Evolutionary conservation across 139 green algal species (phyloP).

Genomic region (Micractinium sp.): DNA sequence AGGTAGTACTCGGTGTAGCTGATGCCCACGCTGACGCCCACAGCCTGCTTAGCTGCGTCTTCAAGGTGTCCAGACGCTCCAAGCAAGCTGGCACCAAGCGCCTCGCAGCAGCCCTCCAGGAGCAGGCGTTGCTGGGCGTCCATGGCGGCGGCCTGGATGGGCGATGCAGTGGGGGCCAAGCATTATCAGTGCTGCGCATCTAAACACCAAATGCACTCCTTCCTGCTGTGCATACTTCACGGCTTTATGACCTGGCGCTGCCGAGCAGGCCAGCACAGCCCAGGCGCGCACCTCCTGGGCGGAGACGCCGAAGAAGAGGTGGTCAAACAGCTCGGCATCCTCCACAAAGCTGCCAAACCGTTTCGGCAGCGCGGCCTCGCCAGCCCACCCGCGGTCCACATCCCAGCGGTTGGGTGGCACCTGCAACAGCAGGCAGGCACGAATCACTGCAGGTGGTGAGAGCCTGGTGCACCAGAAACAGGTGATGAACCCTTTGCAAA

Average conservation of each 20-base stretch:
- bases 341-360: constrained; percentile 65
- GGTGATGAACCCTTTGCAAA: background rate
- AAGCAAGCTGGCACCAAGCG: background rate
- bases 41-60: background rate
- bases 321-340: constrained; percentile 75
- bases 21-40: constrained; percentile 8
- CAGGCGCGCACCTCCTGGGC: constrained; percentile 53
- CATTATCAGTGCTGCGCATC: background rate
- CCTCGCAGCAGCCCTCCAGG: constrained; percentile 56
- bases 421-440: background rate
- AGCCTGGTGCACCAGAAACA: too few relatives aligned
- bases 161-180: background rate
- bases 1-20: constrained; percentile 49
- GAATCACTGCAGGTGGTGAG: background rate
- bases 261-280: too few relatives aligned
- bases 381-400: constrained; percentile 41
- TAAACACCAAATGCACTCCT: too few relatives aligned
- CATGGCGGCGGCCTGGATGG: constrained; percentile 49
- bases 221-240: too few relatives aligned
- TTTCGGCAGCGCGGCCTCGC: constrained; percentile 17
- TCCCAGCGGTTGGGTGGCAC: constrained; percentile 70
- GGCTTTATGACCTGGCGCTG: too few relatives aligned
- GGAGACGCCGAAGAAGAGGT: constrained; percentile 66
- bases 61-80: background rate
- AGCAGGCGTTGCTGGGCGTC: constrained; percentile 84